phyloP scores from a whole-genome alignment of 768 basidiomycete genomes.

The Coprinopsis cinerea region DNA sequence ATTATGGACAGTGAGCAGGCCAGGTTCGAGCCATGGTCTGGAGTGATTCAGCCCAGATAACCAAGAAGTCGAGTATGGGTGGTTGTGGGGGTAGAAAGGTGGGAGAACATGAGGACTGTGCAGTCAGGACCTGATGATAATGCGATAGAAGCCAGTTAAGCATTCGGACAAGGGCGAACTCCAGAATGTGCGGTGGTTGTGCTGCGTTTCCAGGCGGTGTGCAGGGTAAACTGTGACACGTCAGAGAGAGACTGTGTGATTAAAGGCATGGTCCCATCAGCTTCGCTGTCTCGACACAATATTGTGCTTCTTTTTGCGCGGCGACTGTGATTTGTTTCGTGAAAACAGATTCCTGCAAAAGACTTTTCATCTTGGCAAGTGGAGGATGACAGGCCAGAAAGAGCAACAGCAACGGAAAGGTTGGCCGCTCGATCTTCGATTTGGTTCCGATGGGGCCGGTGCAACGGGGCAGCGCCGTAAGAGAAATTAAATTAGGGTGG shows the following conservation, averaged over 20 bases:
- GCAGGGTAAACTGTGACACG: conserved; percentile 1
- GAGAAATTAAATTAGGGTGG: conserved; percentile 5
- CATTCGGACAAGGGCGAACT: background rate
- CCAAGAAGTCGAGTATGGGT: too few relatives aligned
- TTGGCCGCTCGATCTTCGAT: background rate
- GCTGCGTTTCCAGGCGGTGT: background rate
- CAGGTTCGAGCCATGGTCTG: too few relatives aligned
- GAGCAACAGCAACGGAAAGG: background rate
- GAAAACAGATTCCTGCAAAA: background rate
- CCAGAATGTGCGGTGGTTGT: conserved; percentile 2
- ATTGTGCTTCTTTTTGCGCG: background rate
- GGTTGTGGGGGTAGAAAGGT: conserved; percentile 1
- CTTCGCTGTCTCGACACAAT: background rate
- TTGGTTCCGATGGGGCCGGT: conserved; percentile 7
- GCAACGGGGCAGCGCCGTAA: too few relatives aligned
- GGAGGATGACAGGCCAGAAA: background rate
- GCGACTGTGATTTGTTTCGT: background rate
- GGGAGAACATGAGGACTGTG: background rate
- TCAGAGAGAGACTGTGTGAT: background rate
- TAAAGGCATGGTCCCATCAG: background rate
- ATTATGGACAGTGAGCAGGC: too few relatives aligned
- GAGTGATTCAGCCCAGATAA: too few relatives aligned
- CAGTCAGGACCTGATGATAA: background rate
- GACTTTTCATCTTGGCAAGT: background rate
- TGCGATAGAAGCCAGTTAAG: background rate